Percentiles rank a stretch among this genome's conserved stretches.
Conservation (phyloP, 371 early-diverging fungal species). For the Coemansia sp. region DNA sequence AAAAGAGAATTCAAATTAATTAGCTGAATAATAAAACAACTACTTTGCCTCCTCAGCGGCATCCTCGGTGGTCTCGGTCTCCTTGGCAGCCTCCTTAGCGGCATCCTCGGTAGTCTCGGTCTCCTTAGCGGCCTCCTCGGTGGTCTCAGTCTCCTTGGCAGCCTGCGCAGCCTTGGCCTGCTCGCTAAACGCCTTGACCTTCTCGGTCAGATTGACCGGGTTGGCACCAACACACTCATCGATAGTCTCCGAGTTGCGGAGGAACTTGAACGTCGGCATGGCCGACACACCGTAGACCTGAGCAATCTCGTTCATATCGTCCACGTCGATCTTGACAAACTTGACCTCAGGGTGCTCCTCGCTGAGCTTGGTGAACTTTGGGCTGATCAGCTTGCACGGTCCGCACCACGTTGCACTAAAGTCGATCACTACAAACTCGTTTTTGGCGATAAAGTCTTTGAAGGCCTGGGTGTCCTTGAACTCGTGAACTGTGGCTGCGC, state of each 20-base stretch:
- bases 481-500: too few relatives aligned
- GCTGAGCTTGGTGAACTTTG: slow-evolving; percentile 56
- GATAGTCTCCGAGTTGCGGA: slow-evolving; percentile 66
- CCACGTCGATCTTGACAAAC: slow-evolving; percentile 88
- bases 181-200: neutral
- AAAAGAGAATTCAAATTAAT: too few relatives aligned
- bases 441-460: neutral
- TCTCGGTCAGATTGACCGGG: slow-evolving; percentile 7
- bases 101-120: neutral
- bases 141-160: slow-evolving; percentile 6
- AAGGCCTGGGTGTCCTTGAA: too few relatives aligned
- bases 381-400: slow-evolving; percentile 89
- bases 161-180: neutral
- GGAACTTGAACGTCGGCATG: slow-evolving; percentile 93
- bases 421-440: slow-evolving; percentile 58
- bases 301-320: slow-evolving; percentile 69
- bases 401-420: slow-evolving; percentile 77
- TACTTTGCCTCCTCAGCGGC: neutral
- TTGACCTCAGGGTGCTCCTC: slow-evolving; percentile 50
- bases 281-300: slow-evolving; percentile 66
- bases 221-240: slow-evolving; percentile 74
- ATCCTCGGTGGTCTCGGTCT: too few relatives aligned
- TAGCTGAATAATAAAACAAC: too few relatives aligned
- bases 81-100: slow-evolving; percentile 9
- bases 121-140: slow-evolving; percentile 3